Evolutionary conservation across 768 basidiomycete genomes (phyloP), one percentile per base, ranked within the genome.

Genomic region (Agaricus bisporus): DNA sequence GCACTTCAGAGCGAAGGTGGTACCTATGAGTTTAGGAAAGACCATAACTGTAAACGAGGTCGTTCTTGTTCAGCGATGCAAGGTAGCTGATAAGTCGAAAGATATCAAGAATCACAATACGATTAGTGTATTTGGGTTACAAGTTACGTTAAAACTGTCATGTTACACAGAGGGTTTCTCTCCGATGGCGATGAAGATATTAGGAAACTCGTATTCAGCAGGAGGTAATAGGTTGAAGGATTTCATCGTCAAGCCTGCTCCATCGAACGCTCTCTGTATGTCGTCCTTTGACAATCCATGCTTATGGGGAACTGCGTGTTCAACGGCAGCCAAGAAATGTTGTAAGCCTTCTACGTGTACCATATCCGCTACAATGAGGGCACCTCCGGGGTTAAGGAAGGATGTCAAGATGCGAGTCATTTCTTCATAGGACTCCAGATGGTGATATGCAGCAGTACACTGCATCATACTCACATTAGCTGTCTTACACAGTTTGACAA

Each of bases 371-470:
- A 89, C 77, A 41, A 88, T 68, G 0, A 90, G 69, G 26, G 68
- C 65, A 0, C 84, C 88, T 1, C 79, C 76, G 0, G 82, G 82
- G 55, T 81, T 86, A 58, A 91, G 70, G 62, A 81, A 81, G 39
- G 66, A 68, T 2, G 68, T 72, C n/a, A 90, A 73, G 2, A 68
- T 66, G 14, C 68, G 68, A 6, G 87, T 88, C 26, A 76, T 76
- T 3, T 70, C 69, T 5, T 72, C 69, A 56, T 82, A 72, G 32
- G 74, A 74, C 1, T 67, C 48, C 55, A 89, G 73, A 61, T 89
- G 88, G 56, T 89, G 87, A 59, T 85, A 89, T 3, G 86, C 72
- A 41, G 73, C 72, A 14, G 74, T 63, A 59, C 85, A 86, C 85
- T 86, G 17, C 14, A 41, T 25, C 4, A 5, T 25, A 25, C 5